Evolutionary conservation across 148 eudicot species (phyloP).

Genomic region (Chenopodium album): DNA sequence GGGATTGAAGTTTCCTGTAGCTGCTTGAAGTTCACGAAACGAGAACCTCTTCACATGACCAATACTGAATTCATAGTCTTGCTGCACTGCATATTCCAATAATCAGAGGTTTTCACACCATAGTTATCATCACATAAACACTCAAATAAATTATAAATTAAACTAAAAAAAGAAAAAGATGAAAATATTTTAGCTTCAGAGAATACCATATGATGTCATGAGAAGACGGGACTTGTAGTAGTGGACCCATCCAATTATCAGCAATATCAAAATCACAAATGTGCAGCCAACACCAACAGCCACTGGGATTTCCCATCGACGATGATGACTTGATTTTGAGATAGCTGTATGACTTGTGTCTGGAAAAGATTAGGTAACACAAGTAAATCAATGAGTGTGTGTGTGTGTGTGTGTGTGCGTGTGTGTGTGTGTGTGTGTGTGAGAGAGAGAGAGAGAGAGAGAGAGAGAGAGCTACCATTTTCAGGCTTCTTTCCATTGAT

Average conservation of each 20-base stretch:
- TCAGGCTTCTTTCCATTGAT: conserved; percentile 42
- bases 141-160: neutral
- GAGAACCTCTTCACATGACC: conserved; percentile 80
- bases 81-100: conserved; percentile 67
- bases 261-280: conserved; percentile 50
- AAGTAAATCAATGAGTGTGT: neutral
- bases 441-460: neutral
- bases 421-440: neutral
- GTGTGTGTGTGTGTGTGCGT: no score
- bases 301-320: conserved; percentile 47
- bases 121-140: neutral
- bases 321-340: conserved; percentile 46
- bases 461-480: conserved; percentile 41
- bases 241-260: conserved; percentile 62
- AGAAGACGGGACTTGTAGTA: conserved; percentile 66
- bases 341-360: conserved; percentile 42
- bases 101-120: conserved; percentile 9
- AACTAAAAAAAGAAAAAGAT: neutral
- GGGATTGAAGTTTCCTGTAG: conserved; percentile 65
- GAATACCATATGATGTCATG: conserved; percentile 60
- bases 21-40: conserved; percentile 80
- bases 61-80: conserved; percentile 70
- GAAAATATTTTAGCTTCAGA: neutral
- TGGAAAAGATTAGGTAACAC: conserved; percentile 25
- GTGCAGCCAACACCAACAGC: conserved; percentile 62